Conservation (phyloP, 192 early-diverging fungal species). For the Linnemannia hyalina region DNA sequence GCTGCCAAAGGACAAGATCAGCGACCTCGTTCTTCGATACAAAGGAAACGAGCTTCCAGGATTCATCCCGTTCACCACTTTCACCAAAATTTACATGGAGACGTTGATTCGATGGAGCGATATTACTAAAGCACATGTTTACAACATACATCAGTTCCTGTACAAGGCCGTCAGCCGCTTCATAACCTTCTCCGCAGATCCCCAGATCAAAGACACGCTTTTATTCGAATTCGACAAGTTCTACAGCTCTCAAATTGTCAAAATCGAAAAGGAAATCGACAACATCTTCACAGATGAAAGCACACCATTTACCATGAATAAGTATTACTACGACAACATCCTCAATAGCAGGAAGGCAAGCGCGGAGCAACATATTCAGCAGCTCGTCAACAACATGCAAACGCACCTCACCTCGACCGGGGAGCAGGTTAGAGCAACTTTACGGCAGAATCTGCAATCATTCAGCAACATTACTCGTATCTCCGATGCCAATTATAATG, state of each 20-base stretch:
- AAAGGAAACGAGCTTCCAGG: slow-evolving; percentile 42
- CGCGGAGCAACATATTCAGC: slow-evolving; percentile 11
- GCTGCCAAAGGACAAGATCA: slow-evolving; percentile 32
- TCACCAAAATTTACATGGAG: slow-evolving; percentile 44
- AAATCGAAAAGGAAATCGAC: slow-evolving; percentile 33
- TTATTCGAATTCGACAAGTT: slow-evolving; percentile 45
- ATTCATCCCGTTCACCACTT: slow-evolving; percentile 47
- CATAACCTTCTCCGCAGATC: slow-evolving; percentile 25
- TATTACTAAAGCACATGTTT: slow-evolving; percentile 30
- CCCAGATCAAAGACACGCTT: slow-evolving; percentile 32
- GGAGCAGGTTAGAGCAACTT: not conserved
- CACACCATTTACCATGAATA: slow-evolving; percentile 47
- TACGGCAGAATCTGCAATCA: not conserved
- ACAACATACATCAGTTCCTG: slow-evolving; percentile 33
- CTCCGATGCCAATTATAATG: slow-evolving; percentile 25
- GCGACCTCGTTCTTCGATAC: slow-evolving; percentile 31
- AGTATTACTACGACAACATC: slow-evolving; percentile 39
- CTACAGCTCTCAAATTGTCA: slow-evolving; percentile 28
- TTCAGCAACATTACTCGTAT: not conserved
- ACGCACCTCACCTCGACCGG: not conserved
- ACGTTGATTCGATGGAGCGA: slow-evolving; percentile 32
- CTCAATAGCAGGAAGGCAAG: slow-evolving; percentile 32
- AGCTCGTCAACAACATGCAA: not conserved
- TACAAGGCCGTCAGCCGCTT: slow-evolving; percentile 26
- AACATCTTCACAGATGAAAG: slow-evolving; percentile 33